Conservation (phyloP, 139 green algal genomes). For the Bryopsis sp. region DNA sequence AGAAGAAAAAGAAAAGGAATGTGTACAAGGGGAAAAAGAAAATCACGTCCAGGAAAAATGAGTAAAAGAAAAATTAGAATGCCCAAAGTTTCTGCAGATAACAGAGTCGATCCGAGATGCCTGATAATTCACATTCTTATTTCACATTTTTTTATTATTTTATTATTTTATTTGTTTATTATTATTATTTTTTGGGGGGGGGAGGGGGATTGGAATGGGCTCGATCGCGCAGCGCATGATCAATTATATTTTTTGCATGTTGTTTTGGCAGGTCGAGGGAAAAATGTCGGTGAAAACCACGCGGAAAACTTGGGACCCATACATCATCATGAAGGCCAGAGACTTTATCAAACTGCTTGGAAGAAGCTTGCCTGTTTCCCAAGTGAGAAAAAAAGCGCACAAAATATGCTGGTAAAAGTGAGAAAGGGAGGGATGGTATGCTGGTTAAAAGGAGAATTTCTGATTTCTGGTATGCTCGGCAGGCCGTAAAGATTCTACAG, state of each 20-base stretch:
- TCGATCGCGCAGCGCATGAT: background rate
- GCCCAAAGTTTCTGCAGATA: no score
- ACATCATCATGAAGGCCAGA: constrained; percentile 94
- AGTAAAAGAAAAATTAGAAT: no score
- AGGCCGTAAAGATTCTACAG: constrained; percentile 87
- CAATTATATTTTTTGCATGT: background rate
- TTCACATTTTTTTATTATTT: no score
- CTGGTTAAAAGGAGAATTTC: background rate
- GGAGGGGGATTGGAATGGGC: no score
- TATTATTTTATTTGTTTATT: no score
- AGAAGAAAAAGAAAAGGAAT: no score
- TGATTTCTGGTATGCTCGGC: constrained; percentile 15
- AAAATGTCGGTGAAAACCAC: constrained; percentile 96
- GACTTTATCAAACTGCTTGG: constrained; percentile 98
- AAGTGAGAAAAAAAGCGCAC: constrained; percentile 31
- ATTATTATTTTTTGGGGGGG: no score
- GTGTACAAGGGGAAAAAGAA: no score
- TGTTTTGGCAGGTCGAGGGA: constrained; percentile 65
- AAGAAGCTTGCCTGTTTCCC: constrained; percentile 80
- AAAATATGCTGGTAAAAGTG: background rate
- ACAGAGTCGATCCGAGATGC: no score
- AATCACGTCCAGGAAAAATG: no score
- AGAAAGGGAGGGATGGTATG: background rate
- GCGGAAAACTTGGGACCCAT: constrained; percentile 97
- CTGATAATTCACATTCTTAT: no score